Conservation (phyloP, 1,284 basidiomycete species). For the Leccinum subrobustum region DNA sequence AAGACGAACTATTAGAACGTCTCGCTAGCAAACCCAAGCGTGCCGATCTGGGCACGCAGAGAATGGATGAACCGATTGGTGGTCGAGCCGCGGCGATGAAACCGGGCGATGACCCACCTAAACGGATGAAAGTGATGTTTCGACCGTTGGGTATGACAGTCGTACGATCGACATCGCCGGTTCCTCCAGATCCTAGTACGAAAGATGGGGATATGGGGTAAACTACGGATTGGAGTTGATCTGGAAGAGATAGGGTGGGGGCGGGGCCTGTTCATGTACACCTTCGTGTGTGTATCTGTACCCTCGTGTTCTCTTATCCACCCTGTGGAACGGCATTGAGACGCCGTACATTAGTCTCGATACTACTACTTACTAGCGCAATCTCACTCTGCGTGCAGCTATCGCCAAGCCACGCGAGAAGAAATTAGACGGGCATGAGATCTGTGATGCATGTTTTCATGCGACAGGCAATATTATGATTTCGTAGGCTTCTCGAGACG, state of each 20-base stretch:
- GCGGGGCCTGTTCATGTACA: constrained; percentile 1
- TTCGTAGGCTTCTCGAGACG: not conserved
- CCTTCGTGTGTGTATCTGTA: constrained; percentile 15
- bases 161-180: constrained; percentile 35
- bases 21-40: constrained; percentile 58
- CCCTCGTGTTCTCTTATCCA: constrained; percentile 11
- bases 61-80: constrained; percentile 28
- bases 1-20: constrained; percentile 59
- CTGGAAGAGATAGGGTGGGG: not conserved
- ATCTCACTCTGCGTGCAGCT: not conserved
- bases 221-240: not conserved
- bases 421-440: not conserved
- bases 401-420: not conserved
- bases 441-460: not conserved
- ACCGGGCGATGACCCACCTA: constrained; percentile 62
- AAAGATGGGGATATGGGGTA: constrained; percentile 78
- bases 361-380: constrained; percentile 1
- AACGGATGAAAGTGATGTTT: constrained; percentile 77
- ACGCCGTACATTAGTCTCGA: constrained; percentile 4
- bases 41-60: constrained; percentile 41
- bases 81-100: constrained; percentile 38
- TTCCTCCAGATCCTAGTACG: constrained; percentile 59
- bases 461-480: not conserved
- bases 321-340: constrained; percentile 4
- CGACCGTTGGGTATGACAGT: constrained; percentile 42